Evolutionary conservation across 2,329 filamentous ascomycete species (phyloP).

Genomic region (Colletotrichum euphorbiae): DNA sequence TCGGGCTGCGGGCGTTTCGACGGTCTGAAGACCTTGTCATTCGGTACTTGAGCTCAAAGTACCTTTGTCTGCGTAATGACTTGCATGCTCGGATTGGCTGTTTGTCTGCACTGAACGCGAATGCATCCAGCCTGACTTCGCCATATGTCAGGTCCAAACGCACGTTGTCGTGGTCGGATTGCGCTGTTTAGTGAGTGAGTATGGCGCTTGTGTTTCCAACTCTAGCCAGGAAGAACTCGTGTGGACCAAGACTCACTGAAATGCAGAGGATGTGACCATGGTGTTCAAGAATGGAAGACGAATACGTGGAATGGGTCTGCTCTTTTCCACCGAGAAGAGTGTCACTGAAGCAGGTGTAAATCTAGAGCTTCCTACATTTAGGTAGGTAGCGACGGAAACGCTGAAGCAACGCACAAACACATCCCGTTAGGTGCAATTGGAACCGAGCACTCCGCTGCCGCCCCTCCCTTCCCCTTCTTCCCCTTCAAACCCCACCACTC

Average conservation of each 20-base stretch:
- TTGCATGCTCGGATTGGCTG: background rate
- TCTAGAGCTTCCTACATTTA: background rate
- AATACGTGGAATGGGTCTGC: background rate
- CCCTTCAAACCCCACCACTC: constrained; percentile 31
- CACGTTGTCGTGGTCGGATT: background rate
- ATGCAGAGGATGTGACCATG: no score
- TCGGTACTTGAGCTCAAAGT: background rate
- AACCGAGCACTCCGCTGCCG: constrained; percentile 17
- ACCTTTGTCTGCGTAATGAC: background rate
- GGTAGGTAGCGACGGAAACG: background rate
- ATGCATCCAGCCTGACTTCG: background rate
- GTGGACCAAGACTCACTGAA: no score
- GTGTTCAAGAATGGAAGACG: background rate
- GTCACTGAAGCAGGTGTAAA: constrained; percentile 15
- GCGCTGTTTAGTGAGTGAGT: background rate
- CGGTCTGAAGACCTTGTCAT: constrained; percentile 1
- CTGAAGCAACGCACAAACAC: constrained; percentile 23
- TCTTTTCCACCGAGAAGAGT: background rate
- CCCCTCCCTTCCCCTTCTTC: constrained; percentile 14
- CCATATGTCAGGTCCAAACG: background rate
- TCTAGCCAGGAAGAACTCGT: background rate
- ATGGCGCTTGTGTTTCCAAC: background rate
- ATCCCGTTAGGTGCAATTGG: constrained; percentile 15
- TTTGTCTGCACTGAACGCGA: background rate
- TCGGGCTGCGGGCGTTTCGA: constrained; percentile 1